Percentiles rank a stretch among this genome's conserved stretches.
These are phyloP conservation scores for Plectosphaerella cucumerina DNA, from an alignment of 2,329 filamentous ascomycete genomes.

Conservation along the genomic window DNA sequence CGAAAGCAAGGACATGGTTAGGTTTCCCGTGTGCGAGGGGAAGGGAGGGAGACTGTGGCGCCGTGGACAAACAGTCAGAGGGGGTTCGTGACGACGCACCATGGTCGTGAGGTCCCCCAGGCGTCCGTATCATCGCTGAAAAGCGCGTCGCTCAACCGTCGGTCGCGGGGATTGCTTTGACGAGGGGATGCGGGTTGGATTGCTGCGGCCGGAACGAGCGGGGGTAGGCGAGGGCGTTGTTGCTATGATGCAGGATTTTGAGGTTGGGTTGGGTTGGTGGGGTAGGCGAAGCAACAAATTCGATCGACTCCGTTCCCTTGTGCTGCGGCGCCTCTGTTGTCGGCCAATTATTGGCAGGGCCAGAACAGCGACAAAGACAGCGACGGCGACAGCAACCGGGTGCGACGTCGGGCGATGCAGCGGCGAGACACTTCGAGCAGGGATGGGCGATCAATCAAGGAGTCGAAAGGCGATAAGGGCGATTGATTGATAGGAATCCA, in stretches of 20 bases:
- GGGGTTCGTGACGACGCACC: constrained; percentile 17
- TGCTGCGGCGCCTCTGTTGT: not conserved
- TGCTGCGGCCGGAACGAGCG: not conserved
- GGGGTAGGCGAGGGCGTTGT: not conserved
- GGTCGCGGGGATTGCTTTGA: not conserved
- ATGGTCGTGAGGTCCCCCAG: constrained; percentile 36
- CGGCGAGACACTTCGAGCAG: not conserved
- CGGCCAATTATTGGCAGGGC: no score
- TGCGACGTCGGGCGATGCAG: not conserved
- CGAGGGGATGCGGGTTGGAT: not conserved
- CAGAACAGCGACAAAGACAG: not conserved
- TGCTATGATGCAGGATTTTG: not conserved
- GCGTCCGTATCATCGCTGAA: constrained; percentile 38
- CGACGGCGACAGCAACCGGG: not conserved
- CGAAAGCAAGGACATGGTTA: constrained; percentile 3
- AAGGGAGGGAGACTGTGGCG: constrained; percentile 1
- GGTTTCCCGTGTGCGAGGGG: constrained; percentile 5
- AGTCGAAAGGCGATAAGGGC: not conserved
- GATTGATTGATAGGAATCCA: no score
- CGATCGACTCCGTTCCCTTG: not conserved
- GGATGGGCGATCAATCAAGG: not conserved
- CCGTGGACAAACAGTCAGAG: no score
- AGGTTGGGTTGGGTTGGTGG: not conserved
- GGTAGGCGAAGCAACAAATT: not conserved
- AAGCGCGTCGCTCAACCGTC: constrained; percentile 5